Conservation (phyloP, 345 rosid species). For the Eucalyptus erythrocorys region DNA sequence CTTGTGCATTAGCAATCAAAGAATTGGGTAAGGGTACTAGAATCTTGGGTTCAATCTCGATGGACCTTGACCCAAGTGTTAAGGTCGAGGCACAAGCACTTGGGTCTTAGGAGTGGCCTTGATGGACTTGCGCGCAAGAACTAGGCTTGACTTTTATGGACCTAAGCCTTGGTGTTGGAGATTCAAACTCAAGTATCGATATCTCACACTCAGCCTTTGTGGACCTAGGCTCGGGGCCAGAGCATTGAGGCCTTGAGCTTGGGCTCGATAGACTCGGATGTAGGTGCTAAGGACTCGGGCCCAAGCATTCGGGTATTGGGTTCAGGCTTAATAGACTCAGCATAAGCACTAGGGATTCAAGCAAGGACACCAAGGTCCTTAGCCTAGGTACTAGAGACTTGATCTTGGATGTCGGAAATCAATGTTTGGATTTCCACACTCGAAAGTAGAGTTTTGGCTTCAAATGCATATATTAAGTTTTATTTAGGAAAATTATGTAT, state of each 20-base stretch:
- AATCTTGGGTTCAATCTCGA: rapidly evolving
- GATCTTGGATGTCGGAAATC: no score
- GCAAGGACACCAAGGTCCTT: rapidly evolving
- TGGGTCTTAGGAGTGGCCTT: rapidly evolving
- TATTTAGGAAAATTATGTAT: no score
- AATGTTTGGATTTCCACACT: no score
- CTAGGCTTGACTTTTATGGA: rapidly evolving
- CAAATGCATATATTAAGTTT: no score
- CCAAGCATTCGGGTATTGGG: no score
- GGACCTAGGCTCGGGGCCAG: rapidly evolving
- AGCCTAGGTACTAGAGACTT: rapidly evolving
- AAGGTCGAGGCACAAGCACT: rapidly evolving
- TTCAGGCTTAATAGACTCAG: rapidly evolving
- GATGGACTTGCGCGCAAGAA: rapidly evolving
- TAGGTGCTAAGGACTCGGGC: rapidly evolving
- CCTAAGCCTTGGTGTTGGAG: not conserved
- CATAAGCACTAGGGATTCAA: no score
- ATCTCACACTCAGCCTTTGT: rapidly evolving
- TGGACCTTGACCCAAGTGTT: rapidly evolving
- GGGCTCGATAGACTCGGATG: rapidly evolving
- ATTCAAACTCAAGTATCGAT: rapidly evolving
- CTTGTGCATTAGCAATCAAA: rapidly evolving
- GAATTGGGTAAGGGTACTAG: rapidly evolving
- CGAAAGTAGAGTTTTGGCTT: rapidly evolving
- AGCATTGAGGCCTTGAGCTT: not conserved